These are phyloP conservation scores for Zasmidium cellare DNA, from an alignment of 2,329 filamentous ascomycete genomes.

Conservation along the genomic window DNA sequence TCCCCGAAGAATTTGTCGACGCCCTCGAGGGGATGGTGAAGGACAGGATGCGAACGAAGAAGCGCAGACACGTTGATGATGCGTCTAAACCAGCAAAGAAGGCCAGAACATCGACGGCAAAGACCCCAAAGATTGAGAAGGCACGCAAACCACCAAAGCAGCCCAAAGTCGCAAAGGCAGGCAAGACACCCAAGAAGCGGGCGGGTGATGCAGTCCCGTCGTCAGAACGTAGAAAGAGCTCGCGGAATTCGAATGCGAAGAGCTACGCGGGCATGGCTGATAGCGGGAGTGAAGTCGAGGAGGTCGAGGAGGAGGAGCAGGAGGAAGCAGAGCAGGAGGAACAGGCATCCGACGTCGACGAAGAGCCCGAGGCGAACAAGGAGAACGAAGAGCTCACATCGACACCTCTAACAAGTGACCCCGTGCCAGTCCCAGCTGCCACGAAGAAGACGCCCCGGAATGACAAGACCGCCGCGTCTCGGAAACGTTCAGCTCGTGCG, in stretches of 20 bases:
- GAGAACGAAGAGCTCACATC: slow-evolving; percentile 23
- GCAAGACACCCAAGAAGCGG: slow-evolving; percentile 42
- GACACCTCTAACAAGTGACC: slow-evolving; percentile 33
- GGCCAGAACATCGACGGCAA: slow-evolving; percentile 20
- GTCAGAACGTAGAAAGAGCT: slow-evolving; percentile 46
- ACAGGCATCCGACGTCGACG: slow-evolving; percentile 24
- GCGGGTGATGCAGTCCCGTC: slow-evolving; percentile 37
- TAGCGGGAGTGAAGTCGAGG: slow-evolving; percentile 38
- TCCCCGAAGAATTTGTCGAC: slow-evolving; percentile 73
- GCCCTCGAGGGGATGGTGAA: slow-evolving; percentile 76
- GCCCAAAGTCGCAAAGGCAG: slow-evolving; percentile 35
- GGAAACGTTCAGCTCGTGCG: slow-evolving; percentile 11
- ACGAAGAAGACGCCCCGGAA: not conserved
- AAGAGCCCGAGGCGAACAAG: slow-evolving; percentile 28
- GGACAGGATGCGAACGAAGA: slow-evolving; percentile 63
- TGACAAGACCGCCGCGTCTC: slow-evolving; percentile 11
- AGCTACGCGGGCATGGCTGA: slow-evolving; percentile 49
- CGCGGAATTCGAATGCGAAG: slow-evolving; percentile 39
- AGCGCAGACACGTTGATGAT: slow-evolving; percentile 36
- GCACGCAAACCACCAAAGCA: slow-evolving; percentile 34
- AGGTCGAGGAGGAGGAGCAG: slow-evolving; percentile 31
- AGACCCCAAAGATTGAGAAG: slow-evolving; percentile 28
- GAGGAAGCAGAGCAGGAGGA: slow-evolving; percentile 24
- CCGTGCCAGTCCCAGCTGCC: slow-evolving; percentile 12
- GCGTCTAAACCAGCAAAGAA: slow-evolving; percentile 29